Percentiles rank a stretch among this genome's conserved stretches.
These are phyloP conservation scores for Chrysophaeum taylorii DNA, from an alignment of 352 stramenopile species.

Conservation along the genomic window DNA sequence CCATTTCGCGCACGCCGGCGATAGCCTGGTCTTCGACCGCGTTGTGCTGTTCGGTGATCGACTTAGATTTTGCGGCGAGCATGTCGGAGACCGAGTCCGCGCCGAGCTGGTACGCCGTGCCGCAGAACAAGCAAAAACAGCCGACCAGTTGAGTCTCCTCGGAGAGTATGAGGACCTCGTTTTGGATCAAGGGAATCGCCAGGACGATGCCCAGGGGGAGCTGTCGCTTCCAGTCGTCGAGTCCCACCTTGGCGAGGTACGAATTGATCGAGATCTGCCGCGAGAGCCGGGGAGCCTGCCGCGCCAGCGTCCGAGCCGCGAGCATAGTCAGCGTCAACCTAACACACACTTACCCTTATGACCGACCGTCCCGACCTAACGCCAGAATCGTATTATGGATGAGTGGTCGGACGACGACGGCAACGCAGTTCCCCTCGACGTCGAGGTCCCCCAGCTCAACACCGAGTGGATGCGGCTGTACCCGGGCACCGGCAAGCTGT, in stretches of 20 bases:
- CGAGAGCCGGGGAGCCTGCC: too few species aligned
- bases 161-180: conserved; percentile 22
- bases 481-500: too few species aligned
- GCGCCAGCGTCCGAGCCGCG: too few species aligned
- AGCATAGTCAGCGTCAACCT: too few species aligned
- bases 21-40: conserved; percentile 19
- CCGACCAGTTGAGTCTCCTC: conserved; percentile 23
- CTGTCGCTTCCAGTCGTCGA: conserved; percentile 5
- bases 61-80: conserved; percentile 19
- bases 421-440: too few species aligned
- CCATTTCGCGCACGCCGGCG: conserved; percentile 11
- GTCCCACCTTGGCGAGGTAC: neutral
- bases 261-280: too few species aligned
- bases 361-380: too few species aligned
- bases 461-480: too few species aligned
- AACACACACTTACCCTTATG: too few species aligned
- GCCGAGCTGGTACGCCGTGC: conserved; percentile 19
- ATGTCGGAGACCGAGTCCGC: conserved; percentile 19
- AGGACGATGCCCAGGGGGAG: conserved; percentile 19
- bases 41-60: conserved; percentile 24
- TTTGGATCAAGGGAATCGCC: conserved; percentile 21
- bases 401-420: too few species aligned
- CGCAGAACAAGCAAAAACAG: conserved; percentile 19
- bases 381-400: too few species aligned
- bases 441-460: too few species aligned